phyloP scores from a whole-genome alignment of 2,329 filamentous ascomycete species.

The Stachybotrys chlorohalonatus region DNA sequence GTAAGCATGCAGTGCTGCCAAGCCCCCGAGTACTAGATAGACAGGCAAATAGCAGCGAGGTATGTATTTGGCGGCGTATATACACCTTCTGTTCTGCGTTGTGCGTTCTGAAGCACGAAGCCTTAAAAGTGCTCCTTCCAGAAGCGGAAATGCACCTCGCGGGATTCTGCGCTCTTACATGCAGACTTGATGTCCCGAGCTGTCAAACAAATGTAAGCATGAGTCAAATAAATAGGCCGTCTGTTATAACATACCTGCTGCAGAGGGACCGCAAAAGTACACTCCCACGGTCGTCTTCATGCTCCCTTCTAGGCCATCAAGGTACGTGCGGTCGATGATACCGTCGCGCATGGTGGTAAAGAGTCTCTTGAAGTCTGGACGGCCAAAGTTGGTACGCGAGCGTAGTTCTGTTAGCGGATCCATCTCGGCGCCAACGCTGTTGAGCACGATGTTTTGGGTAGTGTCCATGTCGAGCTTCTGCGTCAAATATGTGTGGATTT shows the following conservation, averaged over 20 bases:
- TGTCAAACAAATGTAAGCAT: constrained; percentile 30
- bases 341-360: constrained; percentile 82
- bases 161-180: constrained; percentile 60
- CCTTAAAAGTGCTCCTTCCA: constrained; percentile 92
- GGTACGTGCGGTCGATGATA: constrained; percentile 75
- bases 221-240: background rate
- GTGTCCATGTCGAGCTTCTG: constrained; percentile 88
- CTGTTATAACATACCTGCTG: constrained; percentile 39
- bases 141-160: constrained; percentile 87
- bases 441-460: constrained; percentile 92
- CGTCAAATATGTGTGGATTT: constrained; percentile 96
- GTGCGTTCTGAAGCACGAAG: background rate
- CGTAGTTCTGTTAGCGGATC: constrained; percentile 91
- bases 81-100: background rate
- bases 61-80: background rate
- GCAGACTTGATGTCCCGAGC: constrained; percentile 81
- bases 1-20: too few relatives aligned
- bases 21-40: too few relatives aligned
- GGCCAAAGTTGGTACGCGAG: constrained; percentile 85
- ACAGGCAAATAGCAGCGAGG: background rate
- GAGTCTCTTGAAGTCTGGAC: constrained; percentile 77
- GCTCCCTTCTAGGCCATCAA: constrained; percentile 69
- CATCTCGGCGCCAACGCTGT: constrained; percentile 78
- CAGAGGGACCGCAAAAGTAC: constrained; percentile 92
- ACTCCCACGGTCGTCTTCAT: constrained; percentile 83